Conservation (phyloP, 2,329 filamentous ascomycete species). For the Fonsecaea pugnacius region DNA sequence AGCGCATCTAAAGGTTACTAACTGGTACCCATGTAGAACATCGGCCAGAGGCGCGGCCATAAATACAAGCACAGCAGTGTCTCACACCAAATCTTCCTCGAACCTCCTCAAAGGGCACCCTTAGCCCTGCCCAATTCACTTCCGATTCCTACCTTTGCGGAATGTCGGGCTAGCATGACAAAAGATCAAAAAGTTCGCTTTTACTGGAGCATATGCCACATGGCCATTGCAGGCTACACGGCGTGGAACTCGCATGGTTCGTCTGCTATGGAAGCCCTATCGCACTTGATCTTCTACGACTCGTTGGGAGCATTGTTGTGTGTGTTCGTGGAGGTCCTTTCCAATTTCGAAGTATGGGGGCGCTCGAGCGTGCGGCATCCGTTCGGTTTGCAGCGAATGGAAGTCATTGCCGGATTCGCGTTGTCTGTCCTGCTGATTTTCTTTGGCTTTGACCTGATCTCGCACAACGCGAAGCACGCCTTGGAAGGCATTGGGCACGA, state of each 20-base stretch:
- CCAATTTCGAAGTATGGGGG: slow-evolving; percentile 98
- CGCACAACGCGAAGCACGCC: slow-evolving; percentile 90
- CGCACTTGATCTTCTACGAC: slow-evolving; percentile 93
- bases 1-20: slow-evolving; percentile 32
- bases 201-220: slow-evolving; percentile 88
- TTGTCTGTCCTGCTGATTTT: slow-evolving; percentile 97
- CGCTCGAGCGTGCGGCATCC: slow-evolving; percentile 90
- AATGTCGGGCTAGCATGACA: slow-evolving; percentile 89
- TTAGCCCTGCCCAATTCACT: slow-evolving; percentile 88
- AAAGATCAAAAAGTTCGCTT: slow-evolving; percentile 80
- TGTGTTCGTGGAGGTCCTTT: slow-evolving; percentile 86
- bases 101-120: slow-evolving; percentile 82
- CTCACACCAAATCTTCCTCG: slow-evolving; percentile 94
- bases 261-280: slow-evolving; percentile 87
- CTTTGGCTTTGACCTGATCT: slow-evolving; percentile 93
- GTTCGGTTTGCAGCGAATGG: slow-evolving; percentile 86
- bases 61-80: slow-evolving; percentile 98
- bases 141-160: slow-evolving; percentile 83
- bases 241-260: slow-evolving; percentile 85
- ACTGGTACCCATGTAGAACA: slow-evolving; percentile 61
- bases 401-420: slow-evolving; percentile 92
- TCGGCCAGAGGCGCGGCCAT: slow-evolving; percentile 90
- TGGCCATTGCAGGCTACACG: slow-evolving; percentile 79
- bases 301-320: slow-evolving; percentile 89
- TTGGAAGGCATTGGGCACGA: slow-evolving; percentile 75